phyloP scores from a whole-genome alignment of 208 protist genomes.

The Leishmania amazonensis region DNA sequence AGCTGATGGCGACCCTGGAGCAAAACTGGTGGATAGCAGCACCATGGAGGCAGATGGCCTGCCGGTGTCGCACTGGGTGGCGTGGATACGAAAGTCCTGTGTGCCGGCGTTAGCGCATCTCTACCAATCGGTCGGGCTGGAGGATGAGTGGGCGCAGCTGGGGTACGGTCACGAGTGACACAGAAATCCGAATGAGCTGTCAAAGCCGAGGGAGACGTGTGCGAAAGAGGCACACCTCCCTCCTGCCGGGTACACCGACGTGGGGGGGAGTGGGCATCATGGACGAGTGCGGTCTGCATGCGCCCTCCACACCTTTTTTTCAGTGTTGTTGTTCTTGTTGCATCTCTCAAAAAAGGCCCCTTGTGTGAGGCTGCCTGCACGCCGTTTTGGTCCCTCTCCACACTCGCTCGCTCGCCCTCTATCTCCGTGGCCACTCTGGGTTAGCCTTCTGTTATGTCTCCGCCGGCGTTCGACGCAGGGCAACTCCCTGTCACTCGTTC shows the following conservation, averaged over 20 bases:
- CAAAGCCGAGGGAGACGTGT: background rate
- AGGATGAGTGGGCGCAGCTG: slow-evolving; percentile 22
- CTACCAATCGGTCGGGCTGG: slow-evolving; percentile 18
- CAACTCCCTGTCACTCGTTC: background rate
- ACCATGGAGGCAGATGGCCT: slow-evolving; percentile 7
- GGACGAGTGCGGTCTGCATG: background rate
- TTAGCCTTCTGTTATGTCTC: background rate
- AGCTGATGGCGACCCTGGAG: background rate
- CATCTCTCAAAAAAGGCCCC: background rate
- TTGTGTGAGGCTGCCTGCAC: background rate
- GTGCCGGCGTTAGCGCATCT: slow-evolving; percentile 31
- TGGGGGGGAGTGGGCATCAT: background rate
- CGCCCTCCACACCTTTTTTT: background rate
- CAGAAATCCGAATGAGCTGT: background rate
- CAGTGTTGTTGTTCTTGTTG: background rate
- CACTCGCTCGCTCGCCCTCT: background rate
- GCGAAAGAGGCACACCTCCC: background rate
- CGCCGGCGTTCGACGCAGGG: too few species aligned
- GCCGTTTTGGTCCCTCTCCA: background rate
- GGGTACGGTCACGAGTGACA: background rate
- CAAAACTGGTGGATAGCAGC: background rate
- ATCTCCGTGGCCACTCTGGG: too few species aligned
- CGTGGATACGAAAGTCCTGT: slow-evolving; percentile 21
- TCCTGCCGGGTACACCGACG: background rate
- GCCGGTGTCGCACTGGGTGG: slow-evolving; percentile 9